A percentile compares a stretch with the other conserved stretches of the same genome.
These are phyloP conservation scores for Suillus discolor DNA, from an alignment of 768 basidiomycete species.

Conservation along the genomic window DNA sequence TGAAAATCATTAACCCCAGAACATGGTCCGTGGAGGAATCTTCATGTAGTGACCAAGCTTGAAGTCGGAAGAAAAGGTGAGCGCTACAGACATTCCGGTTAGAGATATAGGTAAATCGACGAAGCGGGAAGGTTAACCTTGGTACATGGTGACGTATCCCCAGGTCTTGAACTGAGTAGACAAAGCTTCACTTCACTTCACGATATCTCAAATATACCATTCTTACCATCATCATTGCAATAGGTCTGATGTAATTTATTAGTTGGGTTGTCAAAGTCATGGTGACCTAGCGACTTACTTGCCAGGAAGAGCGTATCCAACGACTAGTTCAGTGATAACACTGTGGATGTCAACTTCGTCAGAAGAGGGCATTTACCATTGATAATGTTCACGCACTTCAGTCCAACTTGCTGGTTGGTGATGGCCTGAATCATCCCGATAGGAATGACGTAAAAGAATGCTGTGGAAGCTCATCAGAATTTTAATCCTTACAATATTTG, in stretches of 20 bases:
- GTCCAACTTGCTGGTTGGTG: conserved; percentile 76
- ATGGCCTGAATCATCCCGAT: conserved; percentile 48
- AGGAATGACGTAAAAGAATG: conserved; percentile 38
- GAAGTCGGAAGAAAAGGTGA: conserved; percentile 38
- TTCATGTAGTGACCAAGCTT: conserved; percentile 34
- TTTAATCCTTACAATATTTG: not conserved
- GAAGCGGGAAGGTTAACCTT: conserved; percentile 37
- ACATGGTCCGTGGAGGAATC: conserved; percentile 34
- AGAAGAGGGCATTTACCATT: conserved; percentile 6
- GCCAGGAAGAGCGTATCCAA: conserved; percentile 59
- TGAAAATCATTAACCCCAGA: conserved; percentile 20
- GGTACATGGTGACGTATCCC: conserved; percentile 66
- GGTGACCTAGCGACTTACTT: conserved; percentile 16
- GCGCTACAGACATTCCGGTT: conserved; percentile 45
- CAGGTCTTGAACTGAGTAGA: conserved; percentile 58
- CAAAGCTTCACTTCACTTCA: conserved; percentile 16
- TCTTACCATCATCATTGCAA: conserved; percentile 70
- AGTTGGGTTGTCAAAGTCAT: not conserved
- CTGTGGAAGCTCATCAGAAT: conserved; percentile 5
- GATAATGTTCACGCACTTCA: conserved; percentile 33
- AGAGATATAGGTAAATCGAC: conserved; percentile 53
- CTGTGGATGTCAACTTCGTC: not conserved
- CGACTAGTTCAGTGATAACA: conserved; percentile 75
- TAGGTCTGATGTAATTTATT: conserved; percentile 39
- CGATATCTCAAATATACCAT: not conserved